A percentile compares a stretch with the other conserved stretches of the same genome.
Evolutionary conservation across 805 yeast species (phyloP).

Genomic region (Metahyphopichia silvanorum): DNA sequence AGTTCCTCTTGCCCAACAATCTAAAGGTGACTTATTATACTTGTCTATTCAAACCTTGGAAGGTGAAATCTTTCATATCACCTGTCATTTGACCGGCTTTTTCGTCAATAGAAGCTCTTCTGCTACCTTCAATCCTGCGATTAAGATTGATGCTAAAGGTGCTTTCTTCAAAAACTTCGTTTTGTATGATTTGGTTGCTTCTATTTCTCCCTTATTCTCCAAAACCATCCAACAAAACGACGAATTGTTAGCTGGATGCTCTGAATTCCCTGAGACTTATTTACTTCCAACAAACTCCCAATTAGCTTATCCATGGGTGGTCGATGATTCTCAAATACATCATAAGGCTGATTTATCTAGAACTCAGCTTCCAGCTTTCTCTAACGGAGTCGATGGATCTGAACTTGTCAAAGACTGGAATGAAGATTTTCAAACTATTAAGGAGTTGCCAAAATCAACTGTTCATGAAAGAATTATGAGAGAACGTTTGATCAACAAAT

Average conservation of each 20-base stretch:
- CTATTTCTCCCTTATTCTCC: conserved; percentile 62
- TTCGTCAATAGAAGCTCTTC: conserved; percentile 68
- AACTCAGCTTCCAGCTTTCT: conserved; percentile 52
- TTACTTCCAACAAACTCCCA: conserved; percentile 59
- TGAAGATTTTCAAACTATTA: conserved; percentile 81
- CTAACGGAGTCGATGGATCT: conserved; percentile 58
- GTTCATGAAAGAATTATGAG: conserved; percentile 68
- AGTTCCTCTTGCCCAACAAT: conserved; percentile 58
- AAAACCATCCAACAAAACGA: conserved; percentile 53
- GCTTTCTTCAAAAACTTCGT: conserved; percentile 40
- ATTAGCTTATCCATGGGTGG: conserved; percentile 77
- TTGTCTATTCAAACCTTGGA: conserved; percentile 75
- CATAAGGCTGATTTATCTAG: conserved; percentile 55
- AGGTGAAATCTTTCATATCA: conserved; percentile 73
- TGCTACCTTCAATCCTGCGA: conserved; percentile 66
- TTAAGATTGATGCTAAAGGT: conserved; percentile 39
- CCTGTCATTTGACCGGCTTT: conserved; percentile 78
- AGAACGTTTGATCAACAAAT: conserved; percentile 71
- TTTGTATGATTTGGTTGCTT: conserved; percentile 56
- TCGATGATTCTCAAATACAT: conserved; percentile 19
- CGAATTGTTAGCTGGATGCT: conserved; percentile 33
- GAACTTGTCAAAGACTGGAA: conserved; percentile 76
- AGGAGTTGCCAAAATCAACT: conserved; percentile 60
- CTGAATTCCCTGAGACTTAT: conserved; percentile 51
- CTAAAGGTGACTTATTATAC: conserved; percentile 78